A percentile compares a stretch with the other conserved stretches of the same genome.
Conservation (phyloP, 805 yeast genomes). For the Wickerhamomyces silvicola region DNA sequence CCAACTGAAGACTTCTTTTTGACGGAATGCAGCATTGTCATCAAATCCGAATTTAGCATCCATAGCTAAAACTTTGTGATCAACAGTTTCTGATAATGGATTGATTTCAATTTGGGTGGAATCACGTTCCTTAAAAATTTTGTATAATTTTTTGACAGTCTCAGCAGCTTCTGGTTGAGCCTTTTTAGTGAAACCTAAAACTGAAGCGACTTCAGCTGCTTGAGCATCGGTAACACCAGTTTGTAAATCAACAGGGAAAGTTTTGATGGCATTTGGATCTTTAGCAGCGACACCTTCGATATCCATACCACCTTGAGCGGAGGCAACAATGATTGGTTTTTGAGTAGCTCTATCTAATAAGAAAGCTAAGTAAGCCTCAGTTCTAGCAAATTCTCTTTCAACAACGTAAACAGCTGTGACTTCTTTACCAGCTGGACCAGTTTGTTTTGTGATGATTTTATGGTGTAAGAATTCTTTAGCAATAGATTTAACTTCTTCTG, state of each 20-base stretch:
- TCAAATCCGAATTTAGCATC: conserved; percentile 99
- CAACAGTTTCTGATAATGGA: conserved; percentile 91
- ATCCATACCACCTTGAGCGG: conserved; percentile 99
- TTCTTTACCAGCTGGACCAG: conserved; percentile 95
- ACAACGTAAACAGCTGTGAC: conserved; percentile 95
- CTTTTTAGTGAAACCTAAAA: conserved; percentile 71
- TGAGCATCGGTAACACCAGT: conserved; percentile 73
- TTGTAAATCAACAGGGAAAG: conserved; percentile 71
- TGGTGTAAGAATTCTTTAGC: conserved; percentile 88
- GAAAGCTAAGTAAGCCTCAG: conserved; percentile 94
- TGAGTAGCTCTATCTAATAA: conserved; percentile 91
- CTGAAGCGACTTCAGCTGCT: conserved; percentile 71
- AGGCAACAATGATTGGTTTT: conserved; percentile 89
- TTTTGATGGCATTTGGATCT: conserved; percentile 87
- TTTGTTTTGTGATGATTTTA: conserved; percentile 94
- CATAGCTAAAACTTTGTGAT: conserved; percentile 91
- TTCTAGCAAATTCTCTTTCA: conserved; percentile 87
- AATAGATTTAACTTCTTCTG: conserved; percentile 80
- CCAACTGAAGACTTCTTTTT: conserved; percentile 91
- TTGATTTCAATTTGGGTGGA: conserved; percentile 98
- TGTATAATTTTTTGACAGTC: conserved; percentile 78
- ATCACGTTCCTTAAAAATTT: conserved; percentile 85
- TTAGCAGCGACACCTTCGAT: conserved; percentile 96
- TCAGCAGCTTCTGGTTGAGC: conserved; percentile 85
- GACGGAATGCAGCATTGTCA: conserved; percentile 94